phyloP scores from a whole-genome alignment of 2,329 filamentous ascomycete genomes.

The Coniochaeta hoffmannii region DNA sequence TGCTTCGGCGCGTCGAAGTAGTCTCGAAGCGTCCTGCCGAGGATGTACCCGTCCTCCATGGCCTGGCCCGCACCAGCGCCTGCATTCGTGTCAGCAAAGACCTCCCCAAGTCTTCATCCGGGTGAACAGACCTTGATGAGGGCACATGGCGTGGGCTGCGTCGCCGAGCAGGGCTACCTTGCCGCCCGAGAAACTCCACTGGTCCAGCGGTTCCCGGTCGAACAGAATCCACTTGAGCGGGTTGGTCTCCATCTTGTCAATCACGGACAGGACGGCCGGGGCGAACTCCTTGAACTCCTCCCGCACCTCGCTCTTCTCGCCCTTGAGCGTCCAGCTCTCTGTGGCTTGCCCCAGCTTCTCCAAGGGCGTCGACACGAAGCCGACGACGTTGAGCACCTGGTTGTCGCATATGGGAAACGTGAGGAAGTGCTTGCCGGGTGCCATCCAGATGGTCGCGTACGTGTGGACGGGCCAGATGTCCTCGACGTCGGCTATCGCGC shows the following conservation, averaged over 20 bases:
- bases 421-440: slow-evolving; percentile 26
- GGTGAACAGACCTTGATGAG: slow-evolving; percentile 24
- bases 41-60: slow-evolving; percentile 28
- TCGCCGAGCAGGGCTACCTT: slow-evolving; percentile 36
- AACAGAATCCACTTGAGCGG: slow-evolving; percentile 19
- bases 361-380: slow-evolving; percentile 22
- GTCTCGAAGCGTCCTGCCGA: slow-evolving; percentile 18
- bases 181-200: slow-evolving; percentile 16
- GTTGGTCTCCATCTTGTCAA: slow-evolving; percentile 8
- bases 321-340: slow-evolving; percentile 26
- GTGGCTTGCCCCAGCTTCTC: slow-evolving; percentile 22
- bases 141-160: slow-evolving; percentile 40
- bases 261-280: slow-evolving; percentile 9
- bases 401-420: slow-evolving; percentile 26
- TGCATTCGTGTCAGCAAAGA: not conserved
- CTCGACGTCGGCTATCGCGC: slow-evolving; percentile 10
- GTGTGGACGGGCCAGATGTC: slow-evolving; percentile 15
- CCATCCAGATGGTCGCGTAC: slow-evolving; percentile 22
- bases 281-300: slow-evolving; percentile 12
- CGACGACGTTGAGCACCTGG: slow-evolving; percentile 27
- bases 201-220: slow-evolving; percentile 15
- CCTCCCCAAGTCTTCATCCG: not conserved
- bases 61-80: slow-evolving; percentile 34
- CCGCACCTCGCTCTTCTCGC: slow-evolving; percentile 12
- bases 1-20: slow-evolving; percentile 12